Evolutionary conservation across 2,329 filamentous ascomycete species (phyloP).

Genomic region (Metarhizium robertsii): DNA sequence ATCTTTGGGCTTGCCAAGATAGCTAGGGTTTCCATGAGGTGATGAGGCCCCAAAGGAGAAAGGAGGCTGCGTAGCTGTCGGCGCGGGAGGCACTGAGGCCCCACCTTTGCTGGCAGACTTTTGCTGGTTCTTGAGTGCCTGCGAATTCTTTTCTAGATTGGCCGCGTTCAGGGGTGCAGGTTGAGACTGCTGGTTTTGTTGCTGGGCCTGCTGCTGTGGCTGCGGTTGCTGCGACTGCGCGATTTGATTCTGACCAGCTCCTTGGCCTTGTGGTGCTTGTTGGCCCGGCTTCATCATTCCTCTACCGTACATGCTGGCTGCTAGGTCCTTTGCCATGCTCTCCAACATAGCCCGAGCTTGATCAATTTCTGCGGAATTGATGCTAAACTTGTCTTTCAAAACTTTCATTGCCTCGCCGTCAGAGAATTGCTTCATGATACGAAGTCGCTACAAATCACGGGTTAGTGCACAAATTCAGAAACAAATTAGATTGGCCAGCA

Average conservation of each 20-base stretch:
- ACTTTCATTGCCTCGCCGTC: conserved; percentile 37
- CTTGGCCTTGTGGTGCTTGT: conserved; percentile 15
- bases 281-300: conserved; percentile 16
- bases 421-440: conserved; percentile 42
- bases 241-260: conserved; percentile 17
- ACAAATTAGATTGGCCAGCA: background rate
- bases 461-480: conserved; percentile 20
- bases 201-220: conserved; percentile 22
- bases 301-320: conserved; percentile 20
- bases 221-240: conserved; percentile 23
- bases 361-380: conserved; percentile 42
- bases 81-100: conserved; percentile 43
- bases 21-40: conserved; percentile 50
- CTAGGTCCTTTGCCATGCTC: conserved; percentile 41
- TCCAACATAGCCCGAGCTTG: conserved; percentile 36
- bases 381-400: conserved; percentile 40
- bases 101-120: conserved; percentile 32
- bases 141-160: conserved; percentile 43
- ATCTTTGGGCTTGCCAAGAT: conserved; percentile 41
- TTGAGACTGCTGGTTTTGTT: conserved; percentile 15
- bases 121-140: conserved; percentile 32
- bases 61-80: conserved; percentile 47
- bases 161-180: conserved; percentile 31
- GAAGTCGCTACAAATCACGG: conserved; percentile 33
- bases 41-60: conserved; percentile 47